These are phyloP conservation scores for Forsythia suspensa DNA, from an alignment of 257 asterid species.

Conservation along the genomic window DNA sequence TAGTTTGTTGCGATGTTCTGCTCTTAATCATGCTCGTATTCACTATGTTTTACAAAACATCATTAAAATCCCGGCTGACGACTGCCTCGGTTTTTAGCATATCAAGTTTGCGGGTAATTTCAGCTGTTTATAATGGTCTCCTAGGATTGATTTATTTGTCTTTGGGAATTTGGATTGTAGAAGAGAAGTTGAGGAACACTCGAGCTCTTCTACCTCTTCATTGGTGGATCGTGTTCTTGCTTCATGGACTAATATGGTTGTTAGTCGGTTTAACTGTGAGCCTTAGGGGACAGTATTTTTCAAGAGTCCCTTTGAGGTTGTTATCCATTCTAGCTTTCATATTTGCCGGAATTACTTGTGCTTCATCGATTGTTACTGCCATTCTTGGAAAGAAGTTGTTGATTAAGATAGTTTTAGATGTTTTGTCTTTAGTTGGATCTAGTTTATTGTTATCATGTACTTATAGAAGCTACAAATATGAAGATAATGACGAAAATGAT, in stretches of 20 bases:
- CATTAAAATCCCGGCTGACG: slow-evolving; percentile 34
- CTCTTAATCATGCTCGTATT: slow-evolving; percentile 49
- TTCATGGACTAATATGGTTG: slow-evolving; percentile 75
- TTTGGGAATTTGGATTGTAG: slow-evolving; percentile 63
- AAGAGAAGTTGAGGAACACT: slow-evolving; percentile 41
- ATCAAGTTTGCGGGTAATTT: slow-evolving; percentile 53
- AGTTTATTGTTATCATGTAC: slow-evolving; percentile 57
- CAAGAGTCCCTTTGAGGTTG: slow-evolving; percentile 57
- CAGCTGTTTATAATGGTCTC: slow-evolving; percentile 59
- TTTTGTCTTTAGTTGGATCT: slow-evolving; percentile 57
- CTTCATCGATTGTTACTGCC: slow-evolving; percentile 46
- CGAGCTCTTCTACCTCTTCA: slow-evolving; percentile 49
- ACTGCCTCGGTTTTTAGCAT: slow-evolving; percentile 19
- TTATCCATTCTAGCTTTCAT: slow-evolving; percentile 54
- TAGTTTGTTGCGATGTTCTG: slow-evolving; percentile 47
- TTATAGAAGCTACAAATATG: slow-evolving; percentile 44
- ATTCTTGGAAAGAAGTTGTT: slow-evolving; percentile 38
- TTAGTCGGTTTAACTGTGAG: slow-evolving; percentile 55
- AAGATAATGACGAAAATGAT: slow-evolving; percentile 27
- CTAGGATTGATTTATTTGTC: slow-evolving; percentile 50
- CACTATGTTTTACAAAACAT: slow-evolving; percentile 38
- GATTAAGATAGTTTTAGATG: slow-evolving; percentile 45
- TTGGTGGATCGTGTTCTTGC: slow-evolving; percentile 53
- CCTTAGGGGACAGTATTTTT: slow-evolving; percentile 55
- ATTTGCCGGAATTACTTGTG: slow-evolving; percentile 53